Base-by-base conservation (phyloP, 768 basidiomycete genomes). In the Saitozyma podzolica region DNA sequence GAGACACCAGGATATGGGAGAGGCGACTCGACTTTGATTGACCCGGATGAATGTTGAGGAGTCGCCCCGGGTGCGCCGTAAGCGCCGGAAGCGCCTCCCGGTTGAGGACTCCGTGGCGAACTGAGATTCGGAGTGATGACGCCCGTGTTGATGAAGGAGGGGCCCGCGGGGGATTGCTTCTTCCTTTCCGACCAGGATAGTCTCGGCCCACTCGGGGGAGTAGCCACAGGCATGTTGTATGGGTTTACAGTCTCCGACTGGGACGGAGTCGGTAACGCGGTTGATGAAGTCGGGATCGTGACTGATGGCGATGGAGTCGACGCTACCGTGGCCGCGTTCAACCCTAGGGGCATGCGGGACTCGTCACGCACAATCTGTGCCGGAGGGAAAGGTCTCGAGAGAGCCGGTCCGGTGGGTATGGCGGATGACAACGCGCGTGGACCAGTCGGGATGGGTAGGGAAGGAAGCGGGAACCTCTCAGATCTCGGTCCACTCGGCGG, bases 151-250 rank as follows among this genome's bases (percentile, higher is more conserved):
- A 19, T 7, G 19, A 53, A n/a, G 56, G 42, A 6, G 58, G 50
- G 48, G n/a, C 11, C 19, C 58, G 55, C 50, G 55, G 55, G 40
- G 50, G 59, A 39, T 53, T 63, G 39, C 47, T 45, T 57, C 49
- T 67, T 70, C 9, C 69, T 47, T 48, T 70, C 69, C 10, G 69
- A 70, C 69, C 69, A 70, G 3, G 69, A 70, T 48, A 70, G 52
- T 56, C 69, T 48, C 17, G 65, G 54, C 10, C 49, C 55, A 10
- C 49, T 50, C n/a, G 60, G 19, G 5, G 41, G 11, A 41, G 41
- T 10, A 6, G 61, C 10, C 14, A 48, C 20, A 39, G 47, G 17
- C 17, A n/a, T 37, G 20, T n/a, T 47, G 13, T 43, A 49, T 13
- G 40, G 16, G 16, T 47, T 47, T 9, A 20, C 40, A 6, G 20